Evolutionary conservation across 768 basidiomycete species (phyloP).

Genomic region (Flagelloscypha sp.): DNA sequence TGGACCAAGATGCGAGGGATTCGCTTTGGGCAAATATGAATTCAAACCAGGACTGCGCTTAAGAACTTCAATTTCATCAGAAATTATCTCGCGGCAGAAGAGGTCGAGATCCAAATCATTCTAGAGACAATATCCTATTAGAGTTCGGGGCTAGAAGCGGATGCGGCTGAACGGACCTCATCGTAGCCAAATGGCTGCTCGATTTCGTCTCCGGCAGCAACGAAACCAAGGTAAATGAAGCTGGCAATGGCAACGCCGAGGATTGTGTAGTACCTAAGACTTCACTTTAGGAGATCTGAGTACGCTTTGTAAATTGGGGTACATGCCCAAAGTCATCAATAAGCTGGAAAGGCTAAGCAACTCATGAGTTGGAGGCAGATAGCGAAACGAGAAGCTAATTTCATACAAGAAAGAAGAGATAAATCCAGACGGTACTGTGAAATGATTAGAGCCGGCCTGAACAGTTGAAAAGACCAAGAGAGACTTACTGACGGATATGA

Average conservation of each 20-base stretch:
- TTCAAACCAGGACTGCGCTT: slow-evolving; percentile 24
- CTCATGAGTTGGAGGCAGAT: too few relatives aligned
- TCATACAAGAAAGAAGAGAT: slow-evolving; percentile 72
- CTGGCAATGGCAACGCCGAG: slow-evolving; percentile 58
- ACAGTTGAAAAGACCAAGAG: background rate
- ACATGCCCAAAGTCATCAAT: slow-evolving; percentile 49
- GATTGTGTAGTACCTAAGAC: slow-evolving; percentile 60
- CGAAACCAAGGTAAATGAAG: slow-evolving; percentile 69
- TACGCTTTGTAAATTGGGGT: too few relatives aligned
- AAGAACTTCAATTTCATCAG: slow-evolving; percentile 28
- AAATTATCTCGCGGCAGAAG: slow-evolving; percentile 29
- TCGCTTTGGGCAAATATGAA: slow-evolving; percentile 13
- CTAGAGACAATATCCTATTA: slow-evolving; percentile 16
- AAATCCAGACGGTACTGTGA: slow-evolving; percentile 56
- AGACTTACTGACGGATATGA: slow-evolving; percentile 23
- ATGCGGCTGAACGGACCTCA: background rate
- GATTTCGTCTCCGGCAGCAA: slow-evolving; percentile 65
- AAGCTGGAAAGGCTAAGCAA: slow-evolving; percentile 72
- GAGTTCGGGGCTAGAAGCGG: background rate
- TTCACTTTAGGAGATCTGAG: too few relatives aligned
- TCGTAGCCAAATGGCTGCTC: slow-evolving; percentile 52
- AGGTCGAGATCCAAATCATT: slow-evolving; percentile 38
- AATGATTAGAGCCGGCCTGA: background rate
- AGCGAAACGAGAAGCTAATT: too few relatives aligned
- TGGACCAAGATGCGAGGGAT: slow-evolving; percentile 1